Evolutionary conservation across 2,329 filamentous ascomycete species (phyloP).

Genomic region (Cladophialophora immunda): DNA sequence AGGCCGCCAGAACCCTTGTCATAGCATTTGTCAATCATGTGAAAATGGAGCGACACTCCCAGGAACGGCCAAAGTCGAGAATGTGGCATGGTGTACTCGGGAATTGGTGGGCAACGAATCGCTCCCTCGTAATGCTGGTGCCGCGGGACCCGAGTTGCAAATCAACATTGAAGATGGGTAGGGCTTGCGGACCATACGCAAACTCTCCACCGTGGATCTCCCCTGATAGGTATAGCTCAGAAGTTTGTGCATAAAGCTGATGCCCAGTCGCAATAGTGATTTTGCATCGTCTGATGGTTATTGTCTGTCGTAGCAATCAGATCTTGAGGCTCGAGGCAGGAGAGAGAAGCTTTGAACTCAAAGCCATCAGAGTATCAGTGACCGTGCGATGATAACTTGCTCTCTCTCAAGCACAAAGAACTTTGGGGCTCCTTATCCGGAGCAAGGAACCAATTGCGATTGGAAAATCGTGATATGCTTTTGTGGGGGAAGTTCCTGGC

Average conservation of each 20-base stretch:
- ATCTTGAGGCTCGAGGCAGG: not conserved
- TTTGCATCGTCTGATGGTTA: not conserved
- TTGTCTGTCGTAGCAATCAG: not conserved
- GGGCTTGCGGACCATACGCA: not conserved
- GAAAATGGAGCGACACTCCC: constrained; percentile 2
- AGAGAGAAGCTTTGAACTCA: not conserved
- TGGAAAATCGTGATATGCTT: not conserved
- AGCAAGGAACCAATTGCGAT: not conserved
- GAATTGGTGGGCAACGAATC: not conserved
- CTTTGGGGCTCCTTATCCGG: not conserved
- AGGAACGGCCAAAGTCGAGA: not conserved
- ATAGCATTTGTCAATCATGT: not conserved
- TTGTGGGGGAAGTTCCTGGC: not conserved
- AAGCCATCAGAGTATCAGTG: not conserved
- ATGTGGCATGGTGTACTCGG: not conserved
- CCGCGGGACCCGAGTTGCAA: constrained; percentile 5
- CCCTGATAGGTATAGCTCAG: not conserved
- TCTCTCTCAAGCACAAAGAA: not conserved
- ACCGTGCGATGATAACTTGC: not conserved
- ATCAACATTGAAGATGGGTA: not conserved
- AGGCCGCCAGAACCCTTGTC: not conserved
- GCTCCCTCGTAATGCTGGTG: not conserved
- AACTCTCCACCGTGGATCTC: not conserved
- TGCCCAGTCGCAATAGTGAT: not conserved
- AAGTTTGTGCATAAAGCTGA: not conserved